Percentiles rank a stretch among this genome's conserved stretches.
Conservation (phyloP, 805 yeast species). For the Starmerella vaccinii region DNA sequence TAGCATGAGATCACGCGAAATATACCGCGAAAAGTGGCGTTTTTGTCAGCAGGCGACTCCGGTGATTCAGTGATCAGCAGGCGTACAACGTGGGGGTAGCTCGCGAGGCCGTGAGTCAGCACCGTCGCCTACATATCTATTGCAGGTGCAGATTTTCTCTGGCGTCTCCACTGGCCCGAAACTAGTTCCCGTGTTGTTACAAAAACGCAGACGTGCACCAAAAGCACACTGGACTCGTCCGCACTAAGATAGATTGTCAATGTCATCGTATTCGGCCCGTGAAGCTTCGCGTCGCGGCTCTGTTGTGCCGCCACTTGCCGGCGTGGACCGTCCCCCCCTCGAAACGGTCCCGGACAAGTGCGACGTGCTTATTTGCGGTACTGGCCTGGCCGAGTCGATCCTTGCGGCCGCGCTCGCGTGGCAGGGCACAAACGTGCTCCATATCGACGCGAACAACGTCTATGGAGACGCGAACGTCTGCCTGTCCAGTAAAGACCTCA, state of each 20-base stretch:
- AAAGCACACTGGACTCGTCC: neutral
- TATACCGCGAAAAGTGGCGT: constrained; percentile 1
- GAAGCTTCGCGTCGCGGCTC: constrained; percentile 33
- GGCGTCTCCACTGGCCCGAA: constrained; percentile 5
- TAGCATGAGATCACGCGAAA: constrained; percentile 5
- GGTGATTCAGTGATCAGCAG: neutral
- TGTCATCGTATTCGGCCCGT: constrained; percentile 35
- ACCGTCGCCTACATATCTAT: constrained; percentile 5
- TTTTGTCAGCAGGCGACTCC: constrained; percentile 2
- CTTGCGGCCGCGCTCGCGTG: constrained; percentile 91
- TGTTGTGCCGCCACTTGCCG: constrained; percentile 33
- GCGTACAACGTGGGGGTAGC: constrained; percentile 5
- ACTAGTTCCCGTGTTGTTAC: neutral
- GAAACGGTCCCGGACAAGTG: constrained; percentile 46
- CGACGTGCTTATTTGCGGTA: constrained; percentile 85
- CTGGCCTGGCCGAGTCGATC: constrained; percentile 80
- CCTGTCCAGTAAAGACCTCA: constrained; percentile 73
- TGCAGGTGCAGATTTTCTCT: constrained; percentile 17
- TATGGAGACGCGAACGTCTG: constrained; percentile 89
- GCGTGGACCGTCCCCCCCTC: constrained; percentile 30
- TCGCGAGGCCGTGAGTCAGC: constrained; percentile 16
- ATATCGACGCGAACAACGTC: constrained; percentile 71
- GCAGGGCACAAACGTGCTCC: constrained; percentile 95
- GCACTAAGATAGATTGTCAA: constrained; percentile 10
- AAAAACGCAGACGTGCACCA: neutral